phyloP scores from a whole-genome alignment of 164 flowering plant genomes.

The Aristolochia fimbriata region DNA sequence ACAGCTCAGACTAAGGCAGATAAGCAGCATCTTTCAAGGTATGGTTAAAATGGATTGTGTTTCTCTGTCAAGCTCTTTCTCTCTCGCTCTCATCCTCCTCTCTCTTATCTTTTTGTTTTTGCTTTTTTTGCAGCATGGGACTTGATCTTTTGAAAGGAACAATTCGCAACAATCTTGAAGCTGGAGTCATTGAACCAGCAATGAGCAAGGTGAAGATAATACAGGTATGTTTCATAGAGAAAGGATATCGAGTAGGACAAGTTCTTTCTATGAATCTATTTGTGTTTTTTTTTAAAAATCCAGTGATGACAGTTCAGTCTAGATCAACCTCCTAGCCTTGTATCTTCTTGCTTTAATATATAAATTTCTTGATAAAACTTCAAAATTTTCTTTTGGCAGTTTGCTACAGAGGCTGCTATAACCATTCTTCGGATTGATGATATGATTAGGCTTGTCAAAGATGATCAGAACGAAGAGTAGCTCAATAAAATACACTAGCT shows the following conservation, averaged over 20 bases:
- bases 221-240: conserved; percentile 43
- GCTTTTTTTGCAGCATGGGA: conserved; percentile 68
- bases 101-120: background rate
- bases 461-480: conserved; percentile 47
- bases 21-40: conserved; percentile 90
- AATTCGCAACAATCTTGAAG: conserved; percentile 83
- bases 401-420: conserved; percentile 98
- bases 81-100: background rate
- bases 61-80: background rate
- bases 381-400: conserved; percentile 27
- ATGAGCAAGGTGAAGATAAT: conserved; percentile 99
- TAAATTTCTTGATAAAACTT: no score
- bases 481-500: background rate
- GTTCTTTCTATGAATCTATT: no score
- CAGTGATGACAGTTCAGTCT: background rate
- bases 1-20: conserved; percentile 90
- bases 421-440: conserved; percentile 96
- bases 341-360: background rate
- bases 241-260: background rate
- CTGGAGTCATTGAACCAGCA: conserved; percentile 97
- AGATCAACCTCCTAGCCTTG: background rate
- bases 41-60: background rate
- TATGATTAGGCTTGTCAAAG: conserved; percentile 90
- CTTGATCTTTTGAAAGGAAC: conserved; percentile 72
- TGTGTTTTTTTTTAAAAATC: no score